Conservation (phyloP, 2,329 filamentous ascomycete species). For the Sphaceloma murrayae region DNA sequence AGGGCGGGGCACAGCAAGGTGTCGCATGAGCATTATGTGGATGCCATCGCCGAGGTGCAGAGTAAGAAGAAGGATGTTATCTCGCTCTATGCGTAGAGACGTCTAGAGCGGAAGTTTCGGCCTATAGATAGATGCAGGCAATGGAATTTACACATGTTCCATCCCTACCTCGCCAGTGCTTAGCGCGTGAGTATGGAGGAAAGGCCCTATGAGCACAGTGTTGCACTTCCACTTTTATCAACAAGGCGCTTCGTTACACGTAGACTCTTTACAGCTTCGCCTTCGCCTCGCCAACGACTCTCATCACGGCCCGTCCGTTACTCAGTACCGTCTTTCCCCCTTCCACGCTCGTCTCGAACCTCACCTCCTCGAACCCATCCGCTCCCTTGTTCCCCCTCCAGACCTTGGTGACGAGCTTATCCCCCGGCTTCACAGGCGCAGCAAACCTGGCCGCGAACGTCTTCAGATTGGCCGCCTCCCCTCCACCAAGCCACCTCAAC, state of each 20-base stretch:
- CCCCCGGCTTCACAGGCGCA: conserved; percentile 71
- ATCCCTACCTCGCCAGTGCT: no score
- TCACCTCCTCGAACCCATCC: conserved; percentile 66
- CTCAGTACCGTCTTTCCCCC: conserved; percentile 77
- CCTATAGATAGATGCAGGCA: no score
- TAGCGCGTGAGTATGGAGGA: no score
- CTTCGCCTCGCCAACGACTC: conserved; percentile 44
- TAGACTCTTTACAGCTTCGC: conserved; percentile 52
- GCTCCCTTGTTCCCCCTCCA: conserved; percentile 63
- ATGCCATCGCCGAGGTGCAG: conserved; percentile 93
- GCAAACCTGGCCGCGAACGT: conserved; percentile 87
- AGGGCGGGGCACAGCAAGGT: conserved; percentile 93
- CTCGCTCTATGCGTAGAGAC: conserved; percentile 19
- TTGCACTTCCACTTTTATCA: no score
- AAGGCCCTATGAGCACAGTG: no score
- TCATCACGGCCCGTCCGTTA: conserved; percentile 75
- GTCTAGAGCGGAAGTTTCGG: no score
- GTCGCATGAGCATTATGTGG: conserved; percentile 95
- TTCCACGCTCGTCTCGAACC: conserved; percentile 69
- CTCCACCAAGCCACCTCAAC: conserved; percentile 61
- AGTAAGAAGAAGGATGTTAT: conserved; percentile 77
- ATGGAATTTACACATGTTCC: no score
- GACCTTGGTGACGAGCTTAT: conserved; percentile 70
- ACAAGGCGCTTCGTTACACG: no score
- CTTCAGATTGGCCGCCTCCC: conserved; percentile 70